A percentile compares a stretch with the other conserved stretches of the same genome.
Evolutionary conservation across 805 yeast genomes (phyloP).

Genomic region (Suhomyces prunicola): DNA sequence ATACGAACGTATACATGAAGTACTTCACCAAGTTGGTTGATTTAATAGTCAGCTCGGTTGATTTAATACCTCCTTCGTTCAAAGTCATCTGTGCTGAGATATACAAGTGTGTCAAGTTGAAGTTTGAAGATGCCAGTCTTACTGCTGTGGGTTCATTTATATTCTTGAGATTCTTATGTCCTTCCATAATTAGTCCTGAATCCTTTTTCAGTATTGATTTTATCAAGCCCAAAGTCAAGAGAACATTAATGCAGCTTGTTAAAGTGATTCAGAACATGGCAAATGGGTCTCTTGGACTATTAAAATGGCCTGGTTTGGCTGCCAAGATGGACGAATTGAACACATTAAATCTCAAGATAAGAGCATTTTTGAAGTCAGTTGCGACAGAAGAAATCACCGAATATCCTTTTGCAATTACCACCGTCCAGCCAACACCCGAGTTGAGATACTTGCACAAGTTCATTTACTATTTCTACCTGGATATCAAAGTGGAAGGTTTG

Average conservation of each 20-base stretch:
- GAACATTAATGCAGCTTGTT: slow-evolving; percentile 75
- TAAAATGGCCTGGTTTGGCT: slow-evolving; percentile 61
- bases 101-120: slow-evolving; percentile 50
- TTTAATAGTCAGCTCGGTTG: slow-evolving; percentile 53
- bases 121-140: slow-evolving; percentile 57
- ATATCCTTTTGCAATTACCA: slow-evolving; percentile 8
- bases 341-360: slow-evolving; percentile 25
- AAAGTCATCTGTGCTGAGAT: slow-evolving; percentile 68
- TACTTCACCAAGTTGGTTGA: slow-evolving; percentile 58
- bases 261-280: slow-evolving; percentile 84
- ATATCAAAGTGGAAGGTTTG: slow-evolving; percentile 20
- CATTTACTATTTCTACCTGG: slow-evolving; percentile 30
- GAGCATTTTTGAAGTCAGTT: slow-evolving; percentile 24
- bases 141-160: slow-evolving; percentile 84
- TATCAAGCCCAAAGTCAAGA: slow-evolving; percentile 40
- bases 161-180: slow-evolving; percentile 77
- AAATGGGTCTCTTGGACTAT: slow-evolving; percentile 65
- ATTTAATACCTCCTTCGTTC: slow-evolving; percentile 66
- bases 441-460: slow-evolving; percentile 41
- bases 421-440: slow-evolving; percentile 31
- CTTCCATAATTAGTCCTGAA: slow-evolving; percentile 89
- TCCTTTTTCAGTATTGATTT: slow-evolving; percentile 38
- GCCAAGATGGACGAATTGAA: slow-evolving; percentile 39
- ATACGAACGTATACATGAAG: slow-evolving; percentile 48
- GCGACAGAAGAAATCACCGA: slow-evolving; percentile 13